These are phyloP conservation scores for Lentithecium fluviatile DNA, from an alignment of 495 filamentous ascomycete species.

Conservation along the genomic window DNA sequence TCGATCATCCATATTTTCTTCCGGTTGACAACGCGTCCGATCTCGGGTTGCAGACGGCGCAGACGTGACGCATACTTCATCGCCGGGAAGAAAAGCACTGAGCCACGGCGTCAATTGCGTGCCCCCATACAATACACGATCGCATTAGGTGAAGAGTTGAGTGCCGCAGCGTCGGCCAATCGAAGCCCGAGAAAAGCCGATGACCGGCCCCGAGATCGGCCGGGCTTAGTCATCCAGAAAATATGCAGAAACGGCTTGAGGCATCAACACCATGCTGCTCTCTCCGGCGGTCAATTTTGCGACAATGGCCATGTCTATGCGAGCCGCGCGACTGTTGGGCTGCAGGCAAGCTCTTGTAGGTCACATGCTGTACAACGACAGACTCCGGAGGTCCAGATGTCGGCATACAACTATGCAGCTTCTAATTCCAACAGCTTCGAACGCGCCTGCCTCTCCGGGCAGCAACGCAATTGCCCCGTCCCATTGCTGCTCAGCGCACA, in stretches of 20 bases:
- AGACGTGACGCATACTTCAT: background rate
- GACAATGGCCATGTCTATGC: conserved; percentile 32
- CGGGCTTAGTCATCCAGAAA: conserved; percentile 14
- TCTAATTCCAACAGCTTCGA: conserved; percentile 5
- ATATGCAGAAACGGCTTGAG: background rate
- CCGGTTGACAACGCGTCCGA: conserved; percentile 21
- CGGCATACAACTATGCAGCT: too few relatives aligned
- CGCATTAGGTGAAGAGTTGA: conserved; percentile 1
- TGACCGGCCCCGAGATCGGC: conserved; percentile 28
- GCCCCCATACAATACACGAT: conserved; percentile 2
- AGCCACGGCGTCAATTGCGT: background rate
- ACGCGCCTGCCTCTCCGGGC: conserved; percentile 11
- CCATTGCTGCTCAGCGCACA: conserved; percentile 3
- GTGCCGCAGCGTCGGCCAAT: conserved; percentile 15
- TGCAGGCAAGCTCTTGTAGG: conserved; percentile 27
- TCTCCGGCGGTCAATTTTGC: conserved; percentile 2
- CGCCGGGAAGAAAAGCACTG: background rate
- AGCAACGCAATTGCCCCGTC: conserved; percentile 6
- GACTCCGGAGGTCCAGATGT: too few relatives aligned
- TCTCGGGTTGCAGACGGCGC: conserved; percentile 15
- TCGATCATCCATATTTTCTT: conserved; percentile 6
- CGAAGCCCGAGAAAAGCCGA: background rate
- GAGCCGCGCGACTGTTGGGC: conserved; percentile 21
- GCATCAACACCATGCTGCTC: conserved; percentile 22
- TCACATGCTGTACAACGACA: background rate